These are phyloP conservation scores for Kwoniella dejecticola DNA, from an alignment of 768 basidiomycete genomes.

Conservation along the genomic window DNA sequence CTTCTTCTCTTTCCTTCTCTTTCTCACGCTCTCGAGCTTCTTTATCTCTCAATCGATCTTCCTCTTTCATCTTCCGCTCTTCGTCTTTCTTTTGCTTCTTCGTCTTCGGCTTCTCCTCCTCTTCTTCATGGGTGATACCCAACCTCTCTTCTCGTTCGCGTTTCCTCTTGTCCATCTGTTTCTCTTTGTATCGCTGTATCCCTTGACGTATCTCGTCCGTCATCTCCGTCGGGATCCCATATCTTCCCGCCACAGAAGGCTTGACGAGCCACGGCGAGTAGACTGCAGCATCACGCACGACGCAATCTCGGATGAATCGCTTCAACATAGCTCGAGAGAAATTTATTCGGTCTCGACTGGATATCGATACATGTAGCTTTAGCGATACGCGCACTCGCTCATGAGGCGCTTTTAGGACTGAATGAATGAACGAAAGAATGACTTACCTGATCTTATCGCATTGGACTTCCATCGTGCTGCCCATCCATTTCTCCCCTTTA, in stretches of 20 bases:
- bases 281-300: conserved; percentile 86
- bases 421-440: neutral
- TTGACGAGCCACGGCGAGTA: conserved; percentile 97
- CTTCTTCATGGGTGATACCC: conserved; percentile 25
- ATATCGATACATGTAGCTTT: neutral
- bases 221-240: conserved; percentile 82
- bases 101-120: conserved; percentile 21
- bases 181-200: conserved; percentile 77
- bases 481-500: conserved; percentile 53
- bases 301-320: conserved; percentile 92
- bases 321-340: conserved; percentile 97
- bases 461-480: conserved; percentile 79
- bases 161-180: conserved; percentile 90
- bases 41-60: conserved; percentile 21
- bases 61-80: conserved; percentile 28
- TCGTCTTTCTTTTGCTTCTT: conserved; percentile 34
- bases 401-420: no score
- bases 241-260: conserved; percentile 74
- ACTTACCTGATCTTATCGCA: conserved; percentile 76
- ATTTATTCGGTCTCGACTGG: conserved; percentile 87
- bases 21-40: conserved; percentile 34
- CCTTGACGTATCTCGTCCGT: conserved; percentile 77
- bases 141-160: conserved; percentile 59
- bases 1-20: conserved; percentile 43
- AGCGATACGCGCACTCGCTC: no score